Conservation (phyloP, 345 rosid genomes). For the Eucalyptus guilfoylei region DNA sequence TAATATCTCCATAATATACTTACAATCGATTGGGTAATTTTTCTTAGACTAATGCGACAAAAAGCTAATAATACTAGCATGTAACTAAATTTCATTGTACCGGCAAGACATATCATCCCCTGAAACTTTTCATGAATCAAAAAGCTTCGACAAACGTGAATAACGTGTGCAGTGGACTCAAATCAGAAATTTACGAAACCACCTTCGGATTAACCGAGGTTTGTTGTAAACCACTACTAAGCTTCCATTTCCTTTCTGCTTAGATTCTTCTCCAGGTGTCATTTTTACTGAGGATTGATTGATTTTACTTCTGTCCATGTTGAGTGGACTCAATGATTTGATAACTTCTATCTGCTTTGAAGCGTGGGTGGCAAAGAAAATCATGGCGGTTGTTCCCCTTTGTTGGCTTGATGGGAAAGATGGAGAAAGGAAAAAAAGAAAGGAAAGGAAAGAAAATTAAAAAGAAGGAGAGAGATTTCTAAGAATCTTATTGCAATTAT, state of each 20-base stretch:
- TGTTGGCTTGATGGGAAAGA: background rate
- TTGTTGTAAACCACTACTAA: background rate
- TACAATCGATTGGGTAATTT: background rate
- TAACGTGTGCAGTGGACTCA: background rate
- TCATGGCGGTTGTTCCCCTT: background rate
- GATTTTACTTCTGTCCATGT: background rate
- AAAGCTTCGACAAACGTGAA: background rate
- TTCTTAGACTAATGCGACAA: background rate
- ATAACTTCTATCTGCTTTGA: background rate
- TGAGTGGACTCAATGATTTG: background rate
- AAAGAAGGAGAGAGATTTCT: background rate
- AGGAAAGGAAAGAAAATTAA: background rate
- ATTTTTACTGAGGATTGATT: background rate
- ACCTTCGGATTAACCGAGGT: background rate
- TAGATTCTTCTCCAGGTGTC: background rate
- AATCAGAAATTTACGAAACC: background rate
- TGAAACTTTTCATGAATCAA: background rate
- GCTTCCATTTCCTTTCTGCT: background rate
- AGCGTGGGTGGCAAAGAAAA: background rate
- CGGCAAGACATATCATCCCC: background rate
- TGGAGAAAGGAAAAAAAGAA: background rate
- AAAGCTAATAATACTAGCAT: background rate
- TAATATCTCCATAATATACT: accelerated
- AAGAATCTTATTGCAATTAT: background rate
- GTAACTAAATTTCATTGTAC: background rate